These are phyloP conservation scores for Fusarium praegraminearum DNA, from an alignment of 2,329 filamentous ascomycete species.

Conservation along the genomic window DNA sequence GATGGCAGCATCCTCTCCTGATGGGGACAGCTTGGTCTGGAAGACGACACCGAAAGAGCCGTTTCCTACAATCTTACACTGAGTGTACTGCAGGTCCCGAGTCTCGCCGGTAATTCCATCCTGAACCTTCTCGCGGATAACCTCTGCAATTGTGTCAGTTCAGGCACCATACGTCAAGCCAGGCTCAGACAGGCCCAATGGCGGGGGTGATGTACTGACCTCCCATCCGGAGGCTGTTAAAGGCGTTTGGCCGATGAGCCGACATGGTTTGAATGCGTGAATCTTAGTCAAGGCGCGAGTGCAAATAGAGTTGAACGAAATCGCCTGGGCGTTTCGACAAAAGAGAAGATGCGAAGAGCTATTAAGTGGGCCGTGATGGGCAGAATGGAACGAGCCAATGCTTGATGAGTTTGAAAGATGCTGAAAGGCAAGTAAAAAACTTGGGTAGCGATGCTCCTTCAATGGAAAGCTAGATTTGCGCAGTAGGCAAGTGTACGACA, in stretches of 20 bases:
- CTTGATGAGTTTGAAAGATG: constrained; percentile 35
- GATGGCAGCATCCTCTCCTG: constrained; percentile 97
- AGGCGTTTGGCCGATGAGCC: constrained; percentile 91
- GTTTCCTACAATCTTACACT: constrained; percentile 99
- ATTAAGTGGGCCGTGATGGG: constrained; percentile 54
- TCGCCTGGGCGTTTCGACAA: constrained; percentile 42
- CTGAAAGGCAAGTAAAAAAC: constrained; percentile 26
- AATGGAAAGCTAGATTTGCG: constrained; percentile 37
- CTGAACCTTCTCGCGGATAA: constrained; percentile 98
- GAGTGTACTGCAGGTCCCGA: constrained; percentile 96
- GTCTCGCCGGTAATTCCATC: constrained; percentile 97
- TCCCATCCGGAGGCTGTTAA: constrained; percentile 92
- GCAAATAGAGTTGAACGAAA: constrained; percentile 46
- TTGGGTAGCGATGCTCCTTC: constrained; percentile 12
- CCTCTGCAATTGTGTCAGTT: constrained; percentile 70
- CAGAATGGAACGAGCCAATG: constrained; percentile 44
- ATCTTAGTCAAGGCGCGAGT: constrained; percentile 46
- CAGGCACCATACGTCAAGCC: constrained; percentile 2
- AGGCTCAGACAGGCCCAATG: constrained; percentile 14
- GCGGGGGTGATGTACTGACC: constrained; percentile 70
- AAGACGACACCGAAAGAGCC: constrained; percentile 99
- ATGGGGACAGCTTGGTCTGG: constrained; percentile 98
- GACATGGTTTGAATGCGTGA: constrained; percentile 70
- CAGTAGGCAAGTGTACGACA: constrained; percentile 38
- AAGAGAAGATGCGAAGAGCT: constrained; percentile 46